These are phyloP conservation scores for Xylariaceae sp. DNA, from an alignment of 2,329 filamentous ascomycete genomes.

Conservation along the genomic window DNA sequence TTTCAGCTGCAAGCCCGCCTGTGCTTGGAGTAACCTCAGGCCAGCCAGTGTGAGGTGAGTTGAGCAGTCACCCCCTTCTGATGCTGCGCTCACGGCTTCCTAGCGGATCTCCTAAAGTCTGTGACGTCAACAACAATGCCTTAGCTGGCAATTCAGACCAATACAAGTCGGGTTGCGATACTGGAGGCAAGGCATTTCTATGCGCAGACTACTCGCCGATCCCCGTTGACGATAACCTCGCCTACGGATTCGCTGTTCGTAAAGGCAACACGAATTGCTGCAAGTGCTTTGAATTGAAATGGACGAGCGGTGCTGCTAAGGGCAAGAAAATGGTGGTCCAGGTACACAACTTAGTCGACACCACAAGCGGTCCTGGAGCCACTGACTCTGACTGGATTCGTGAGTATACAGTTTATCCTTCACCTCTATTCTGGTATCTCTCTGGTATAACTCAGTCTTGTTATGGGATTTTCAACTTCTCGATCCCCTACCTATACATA, in stretches of 20 bases:
- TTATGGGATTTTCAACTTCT: no score
- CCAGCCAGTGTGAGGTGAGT: background rate
- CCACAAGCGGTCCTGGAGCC: no score
- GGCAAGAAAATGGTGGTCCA: constrained; percentile 1
- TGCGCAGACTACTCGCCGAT: constrained; percentile 1
- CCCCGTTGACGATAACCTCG: background rate
- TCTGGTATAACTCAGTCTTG: no score
- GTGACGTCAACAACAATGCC: constrained; percentile 1
- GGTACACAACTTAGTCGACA: constrained; percentile 1
- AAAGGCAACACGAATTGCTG: constrained; percentile 1
- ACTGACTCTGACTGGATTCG: no score
- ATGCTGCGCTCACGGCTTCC: background rate
- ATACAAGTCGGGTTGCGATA: background rate
- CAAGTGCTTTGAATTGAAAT: constrained; percentile 1
- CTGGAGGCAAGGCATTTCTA: background rate
- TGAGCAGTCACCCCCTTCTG: background rate
- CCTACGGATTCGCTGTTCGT: constrained; percentile 1
- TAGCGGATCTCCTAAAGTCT: background rate
- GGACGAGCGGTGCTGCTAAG: background rate
- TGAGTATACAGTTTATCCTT: no score
- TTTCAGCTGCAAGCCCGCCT: constrained; percentile 1
- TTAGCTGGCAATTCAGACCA: background rate
- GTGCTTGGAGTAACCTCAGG: constrained; percentile 1
- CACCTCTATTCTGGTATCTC: no score
- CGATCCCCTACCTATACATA: no score